Conservation (phyloP, 352 stramenopile genomes). For the Phytophthora melonis region DNA sequence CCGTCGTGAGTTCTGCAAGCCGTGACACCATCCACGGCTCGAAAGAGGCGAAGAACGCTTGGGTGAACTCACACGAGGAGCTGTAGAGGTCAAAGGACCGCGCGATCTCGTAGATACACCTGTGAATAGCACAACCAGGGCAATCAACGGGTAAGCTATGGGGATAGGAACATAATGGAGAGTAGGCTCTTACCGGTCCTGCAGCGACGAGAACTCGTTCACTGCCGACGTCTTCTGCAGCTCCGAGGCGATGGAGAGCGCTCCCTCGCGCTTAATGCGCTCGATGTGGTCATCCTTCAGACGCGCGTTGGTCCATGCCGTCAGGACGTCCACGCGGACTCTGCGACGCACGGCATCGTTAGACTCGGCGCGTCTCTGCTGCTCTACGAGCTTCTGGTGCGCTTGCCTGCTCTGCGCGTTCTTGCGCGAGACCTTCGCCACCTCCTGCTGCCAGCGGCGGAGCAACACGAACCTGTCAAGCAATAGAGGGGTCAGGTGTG, state of each 20-base stretch:
- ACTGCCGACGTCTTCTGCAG: slow-evolving; percentile 55
- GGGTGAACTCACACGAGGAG: slow-evolving; percentile 64
- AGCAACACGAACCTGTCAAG: slow-evolving; percentile 67
- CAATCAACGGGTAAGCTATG: not conserved
- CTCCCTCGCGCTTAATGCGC: slow-evolving; percentile 67
- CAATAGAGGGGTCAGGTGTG: slow-evolving; percentile 9
- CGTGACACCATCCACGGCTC: slow-evolving; percentile 84
- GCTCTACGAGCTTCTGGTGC: slow-evolving; percentile 47
- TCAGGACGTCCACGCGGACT: slow-evolving; percentile 74
- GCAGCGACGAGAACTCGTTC: slow-evolving; percentile 54
- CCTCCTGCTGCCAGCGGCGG: slow-evolving; percentile 68
- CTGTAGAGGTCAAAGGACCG: slow-evolving; percentile 80
- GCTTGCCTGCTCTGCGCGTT: slow-evolving; percentile 62
- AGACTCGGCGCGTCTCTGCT: slow-evolving; percentile 50
- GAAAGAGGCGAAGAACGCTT: slow-evolving; percentile 68
- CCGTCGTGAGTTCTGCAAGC: slow-evolving; percentile 66
- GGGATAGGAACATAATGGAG: not conserved
- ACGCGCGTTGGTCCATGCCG: slow-evolving; percentile 73
- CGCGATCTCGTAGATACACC: slow-evolving; percentile 79
- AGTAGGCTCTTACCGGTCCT: slow-evolving; percentile 54
- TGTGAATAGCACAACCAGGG: slow-evolving; percentile 23
- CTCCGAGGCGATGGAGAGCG: slow-evolving; percentile 67
- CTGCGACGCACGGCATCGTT: slow-evolving; percentile 63
- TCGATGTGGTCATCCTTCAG: slow-evolving; percentile 83
- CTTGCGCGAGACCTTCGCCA: slow-evolving; percentile 54